Percentiles rank a stretch among this genome's conserved stretches.
Evolutionary conservation across 2,329 filamentous ascomycete species (phyloP).

Genomic region (Trichoderma pleuroti): DNA sequence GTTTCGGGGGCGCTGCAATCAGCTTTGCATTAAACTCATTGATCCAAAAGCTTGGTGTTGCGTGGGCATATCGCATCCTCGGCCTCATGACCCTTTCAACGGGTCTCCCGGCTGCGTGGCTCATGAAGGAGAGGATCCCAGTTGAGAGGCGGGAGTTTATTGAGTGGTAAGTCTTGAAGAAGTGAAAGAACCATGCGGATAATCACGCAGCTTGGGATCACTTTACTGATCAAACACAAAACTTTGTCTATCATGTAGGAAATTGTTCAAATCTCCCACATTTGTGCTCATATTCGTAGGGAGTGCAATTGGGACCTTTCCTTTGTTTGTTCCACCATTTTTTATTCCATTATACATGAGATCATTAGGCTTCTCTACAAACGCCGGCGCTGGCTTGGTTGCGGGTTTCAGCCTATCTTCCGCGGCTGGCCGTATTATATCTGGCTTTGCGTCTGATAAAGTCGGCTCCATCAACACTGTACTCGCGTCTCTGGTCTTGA

Average conservation of each 20-base stretch:
- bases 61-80: slow-evolving; percentile 51
- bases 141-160: slow-evolving; percentile 40
- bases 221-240: neutral
- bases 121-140: slow-evolving; percentile 45
- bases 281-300: slow-evolving; percentile 51
- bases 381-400: slow-evolving; percentile 51
- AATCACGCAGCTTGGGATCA: too few relatives aligned
- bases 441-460: slow-evolving; percentile 49
- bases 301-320: slow-evolving; percentile 54
- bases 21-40: slow-evolving; percentile 43
- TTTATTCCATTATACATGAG: slow-evolving; percentile 53
- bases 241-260: slow-evolving; percentile 27
- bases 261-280: slow-evolving; percentile 47
- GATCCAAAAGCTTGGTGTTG: slow-evolving; percentile 38
- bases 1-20: slow-evolving; percentile 48
- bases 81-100: slow-evolving; percentile 49
- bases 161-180: neutral
- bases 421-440: slow-evolving; percentile 50
- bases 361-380: slow-evolving; percentile 48
- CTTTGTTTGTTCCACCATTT: slow-evolving; percentile 57
- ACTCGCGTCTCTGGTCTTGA: slow-evolving; percentile 46
- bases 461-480: slow-evolving; percentile 53
- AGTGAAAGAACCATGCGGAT: neutral
- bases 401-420: slow-evolving; percentile 58
- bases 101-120: slow-evolving; percentile 49